Evolutionary conservation across 768 basidiomycete species (phyloP).

Genomic region (Lentinula sp.): DNA sequence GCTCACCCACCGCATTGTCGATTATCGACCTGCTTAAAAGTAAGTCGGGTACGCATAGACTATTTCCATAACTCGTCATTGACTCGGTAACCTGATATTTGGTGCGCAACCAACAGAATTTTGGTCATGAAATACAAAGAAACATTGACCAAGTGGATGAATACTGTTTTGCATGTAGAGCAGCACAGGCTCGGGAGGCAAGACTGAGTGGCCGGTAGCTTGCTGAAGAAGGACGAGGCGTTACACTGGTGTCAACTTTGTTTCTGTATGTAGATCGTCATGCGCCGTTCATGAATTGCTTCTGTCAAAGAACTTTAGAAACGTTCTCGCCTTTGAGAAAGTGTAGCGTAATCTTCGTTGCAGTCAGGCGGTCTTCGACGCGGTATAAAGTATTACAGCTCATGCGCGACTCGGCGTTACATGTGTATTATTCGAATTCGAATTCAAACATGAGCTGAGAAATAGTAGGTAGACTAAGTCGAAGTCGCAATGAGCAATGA

Average conservation of each 20-base stretch:
- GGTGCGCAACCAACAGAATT: conserved; percentile 38
- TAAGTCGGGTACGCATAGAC: conserved; percentile 23
- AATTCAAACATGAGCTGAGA: background rate
- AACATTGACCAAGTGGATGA: conserved; percentile 68
- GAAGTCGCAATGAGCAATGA: background rate
- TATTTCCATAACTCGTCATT: too few relatives aligned
- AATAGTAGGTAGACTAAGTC: background rate
- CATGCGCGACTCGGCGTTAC: background rate
- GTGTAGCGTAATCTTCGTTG: background rate
- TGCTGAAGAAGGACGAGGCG: background rate
- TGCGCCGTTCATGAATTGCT: background rate
- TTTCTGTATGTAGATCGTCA: background rate
- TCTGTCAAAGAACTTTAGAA: background rate
- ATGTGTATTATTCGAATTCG: background rate
- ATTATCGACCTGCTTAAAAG: conserved; percentile 48
- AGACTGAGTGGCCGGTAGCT: conserved; percentile 8
- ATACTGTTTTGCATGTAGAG: conserved; percentile 63
- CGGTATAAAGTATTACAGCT: background rate
- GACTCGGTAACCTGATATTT: background rate
- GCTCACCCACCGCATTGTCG: conserved; percentile 54
- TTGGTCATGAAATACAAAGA: conserved; percentile 60
- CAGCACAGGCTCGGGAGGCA: conserved; percentile 33
- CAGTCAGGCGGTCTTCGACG: background rate
- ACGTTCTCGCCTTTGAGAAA: background rate
- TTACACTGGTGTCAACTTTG: background rate